Percentiles rank a stretch among this genome's conserved stretches.
Conservation (phyloP, 139 green algal species). For the Eudorina sp. region DNA sequence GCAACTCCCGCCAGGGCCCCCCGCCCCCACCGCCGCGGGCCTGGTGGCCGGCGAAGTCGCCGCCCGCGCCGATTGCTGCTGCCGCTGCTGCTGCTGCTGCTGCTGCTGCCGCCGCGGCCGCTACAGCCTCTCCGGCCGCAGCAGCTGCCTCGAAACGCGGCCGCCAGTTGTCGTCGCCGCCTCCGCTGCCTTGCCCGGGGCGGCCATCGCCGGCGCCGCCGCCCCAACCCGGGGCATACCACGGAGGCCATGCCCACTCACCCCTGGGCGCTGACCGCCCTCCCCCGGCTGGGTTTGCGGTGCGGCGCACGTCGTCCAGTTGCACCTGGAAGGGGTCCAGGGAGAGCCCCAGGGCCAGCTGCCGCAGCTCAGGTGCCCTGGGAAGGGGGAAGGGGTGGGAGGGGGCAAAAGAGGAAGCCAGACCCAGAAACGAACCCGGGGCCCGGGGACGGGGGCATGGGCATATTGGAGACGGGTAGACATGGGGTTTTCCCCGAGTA, state of each 20-base stretch:
- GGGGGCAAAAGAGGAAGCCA: neutral
- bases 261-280: no score
- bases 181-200: neutral
- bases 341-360: neutral
- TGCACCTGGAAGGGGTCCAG: conserved; percentile 8
- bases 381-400: neutral
- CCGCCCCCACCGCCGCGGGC: neutral
- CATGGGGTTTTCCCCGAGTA: no score
- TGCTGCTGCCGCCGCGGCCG: neutral
- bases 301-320: neutral
- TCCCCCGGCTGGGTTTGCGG: no score
- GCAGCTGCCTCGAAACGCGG: neutral
- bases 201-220: neutral
- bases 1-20: neutral
- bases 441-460: neutral
- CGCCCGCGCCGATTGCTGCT: neutral
- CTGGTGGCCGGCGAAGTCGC: no score
- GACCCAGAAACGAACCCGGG: neutral
- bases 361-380: conserved; percentile 9
- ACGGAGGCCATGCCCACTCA: no score
- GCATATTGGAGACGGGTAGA: no score
- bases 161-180: neutral
- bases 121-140: neutral
- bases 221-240: no score
- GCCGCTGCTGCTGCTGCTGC: neutral